Evolutionary conservation across 257 asterid species (phyloP).

Genomic region (Solanum sejunctum): DNA sequence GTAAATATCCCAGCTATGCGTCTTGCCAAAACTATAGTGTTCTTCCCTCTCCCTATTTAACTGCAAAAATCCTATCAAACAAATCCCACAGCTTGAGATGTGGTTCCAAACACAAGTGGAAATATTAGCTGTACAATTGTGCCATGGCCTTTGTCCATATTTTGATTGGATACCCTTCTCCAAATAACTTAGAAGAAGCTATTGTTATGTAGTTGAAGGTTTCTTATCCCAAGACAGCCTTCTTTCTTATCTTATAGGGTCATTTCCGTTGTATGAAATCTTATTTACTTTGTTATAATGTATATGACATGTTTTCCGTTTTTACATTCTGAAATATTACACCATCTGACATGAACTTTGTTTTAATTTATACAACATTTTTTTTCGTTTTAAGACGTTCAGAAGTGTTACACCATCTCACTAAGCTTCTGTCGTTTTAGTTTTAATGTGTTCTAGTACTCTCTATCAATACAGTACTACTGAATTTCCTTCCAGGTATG

Average conservation of each 20-base stretch:
- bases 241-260: neutral
- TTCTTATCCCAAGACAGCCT: neutral
- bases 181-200: neutral
- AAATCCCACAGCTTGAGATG: neutral
- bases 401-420: neutral
- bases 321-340: neutral
- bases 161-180: neutral
- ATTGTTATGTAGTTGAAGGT: neutral
- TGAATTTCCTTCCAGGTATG: neutral
- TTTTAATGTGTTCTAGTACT: neutral
- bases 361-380: neutral
- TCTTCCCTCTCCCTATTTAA: neutral
- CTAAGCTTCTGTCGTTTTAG: neutral
- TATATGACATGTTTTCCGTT: neutral
- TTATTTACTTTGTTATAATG: neutral
- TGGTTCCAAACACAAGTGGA: neutral
- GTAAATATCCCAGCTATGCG: neutral
- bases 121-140: neutral
- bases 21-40: neutral
- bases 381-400: neutral
- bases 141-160: neutral
- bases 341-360: neutral
- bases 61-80: neutral
- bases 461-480: neutral
- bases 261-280: neutral